Base-by-base conservation (phyloP, 2,329 filamentous ascomycete species). In the Byssothecium circinans region DNA sequence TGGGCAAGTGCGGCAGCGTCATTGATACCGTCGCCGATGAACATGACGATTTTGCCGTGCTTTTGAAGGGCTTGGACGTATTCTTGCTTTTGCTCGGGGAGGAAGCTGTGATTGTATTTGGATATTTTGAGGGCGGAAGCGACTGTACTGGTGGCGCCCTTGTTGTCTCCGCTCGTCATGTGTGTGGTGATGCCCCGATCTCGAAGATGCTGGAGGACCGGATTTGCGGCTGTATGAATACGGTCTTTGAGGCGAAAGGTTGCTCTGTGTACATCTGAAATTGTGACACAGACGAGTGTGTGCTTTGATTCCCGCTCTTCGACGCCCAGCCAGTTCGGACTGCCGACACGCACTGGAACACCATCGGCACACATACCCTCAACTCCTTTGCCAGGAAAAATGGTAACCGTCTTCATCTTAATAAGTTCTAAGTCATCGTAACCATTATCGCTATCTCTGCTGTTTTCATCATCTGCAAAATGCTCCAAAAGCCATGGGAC, bases 1-100 rank as follows among this genome's bases (percentile, higher is more conserved):
- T 85, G 81, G 0, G 86, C 83, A 2, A 92, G 76, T 0, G 88
- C 88, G 2, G 82, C 77, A 0, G 88, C 86, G 60, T 92, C 88
- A 65, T 92, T 92, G 12, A 86, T 90, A 1, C 89, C 89, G 57
- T 92, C 88, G 27, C 88, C 88, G 41, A 81, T 80, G 67, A 92
- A 91, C 5, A 91, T 68, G 15, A 89, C 79, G 1, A 78, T 54
- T n/a, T 55, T 60, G 1, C 50, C 47, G 1, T 45, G 37, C 4
- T 50, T 35, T 22, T 68, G 67, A 1, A 75, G 49, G 2, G 54
- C 40, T 10, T 61, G 55, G 42, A 85, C 68, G 60, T 84, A 85
- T 2, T 69, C 61, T 19, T 76, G 73, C 58, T 86, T 86, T 51
- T 81, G 74, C 2, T 68, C 68, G 0, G 83, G 82, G 0, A 74